These are phyloP conservation scores for Ogataea pilisensis DNA, from an alignment of 805 yeast genomes.

Conservation along the genomic window DNA sequence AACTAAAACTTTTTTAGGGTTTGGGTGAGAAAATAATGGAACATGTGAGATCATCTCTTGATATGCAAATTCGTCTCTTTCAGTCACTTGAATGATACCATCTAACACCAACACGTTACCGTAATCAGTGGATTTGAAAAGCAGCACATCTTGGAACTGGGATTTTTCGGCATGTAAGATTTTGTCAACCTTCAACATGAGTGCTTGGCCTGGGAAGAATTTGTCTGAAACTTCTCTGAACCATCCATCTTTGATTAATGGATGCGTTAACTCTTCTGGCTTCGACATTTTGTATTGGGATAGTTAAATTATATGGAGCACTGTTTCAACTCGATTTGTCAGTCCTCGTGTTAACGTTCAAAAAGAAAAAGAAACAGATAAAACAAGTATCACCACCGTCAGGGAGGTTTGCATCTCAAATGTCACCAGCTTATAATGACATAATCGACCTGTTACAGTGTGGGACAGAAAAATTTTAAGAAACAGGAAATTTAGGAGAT, in stretches of 20 bases:
- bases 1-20: conserved; percentile 89
- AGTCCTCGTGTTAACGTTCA: too few species aligned
- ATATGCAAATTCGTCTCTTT: conserved; percentile 95
- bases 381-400: too few species aligned
- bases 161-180: conserved; percentile 82
- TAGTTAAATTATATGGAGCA: too few species aligned
- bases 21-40: conserved; percentile 88
- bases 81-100: conserved; percentile 93
- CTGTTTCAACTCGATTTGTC: too few species aligned
- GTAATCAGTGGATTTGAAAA: conserved; percentile 87
- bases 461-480: background rate
- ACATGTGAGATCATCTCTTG: conserved; percentile 98
- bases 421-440: too few species aligned
- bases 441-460: background rate
- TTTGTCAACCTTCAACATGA: conserved; percentile 84
- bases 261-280: conserved; percentile 44
- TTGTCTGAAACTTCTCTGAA: conserved; percentile 92
- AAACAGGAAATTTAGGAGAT: background rate
- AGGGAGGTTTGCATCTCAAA: too few species aligned
- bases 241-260: conserved; percentile 82
- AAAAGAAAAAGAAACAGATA: too few species aligned
- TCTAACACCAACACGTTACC: conserved; percentile 95
- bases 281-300: conserved; percentile 6
- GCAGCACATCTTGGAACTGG: conserved; percentile 88
- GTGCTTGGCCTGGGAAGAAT: conserved; percentile 99